Percentiles rank a stretch among this genome's conserved stretches.
These are phyloP conservation scores for Thelonectria discophora DNA, from an alignment of 2,329 filamentous ascomycete genomes.

Conservation along the genomic window DNA sequence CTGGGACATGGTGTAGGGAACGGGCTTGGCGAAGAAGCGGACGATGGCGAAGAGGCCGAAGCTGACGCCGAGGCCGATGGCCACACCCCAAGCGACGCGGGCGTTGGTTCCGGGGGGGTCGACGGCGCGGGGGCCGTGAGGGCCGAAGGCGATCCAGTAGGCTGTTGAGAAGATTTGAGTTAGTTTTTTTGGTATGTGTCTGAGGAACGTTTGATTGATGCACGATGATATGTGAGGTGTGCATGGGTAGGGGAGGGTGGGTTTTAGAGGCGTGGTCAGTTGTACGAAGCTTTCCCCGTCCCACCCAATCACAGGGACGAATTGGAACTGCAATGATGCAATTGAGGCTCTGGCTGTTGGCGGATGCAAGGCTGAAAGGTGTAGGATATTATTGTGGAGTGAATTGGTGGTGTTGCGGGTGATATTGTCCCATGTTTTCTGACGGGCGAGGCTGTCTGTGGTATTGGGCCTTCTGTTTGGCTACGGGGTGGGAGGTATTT, in stretches of 20 bases:
- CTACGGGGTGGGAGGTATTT: slow-evolving; percentile 49
- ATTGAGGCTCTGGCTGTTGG: slow-evolving; percentile 36
- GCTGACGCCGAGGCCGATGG: slow-evolving; percentile 72
- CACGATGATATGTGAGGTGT: neutral
- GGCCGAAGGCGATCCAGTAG: slow-evolving; percentile 98
- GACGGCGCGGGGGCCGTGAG: slow-evolving; percentile 89
- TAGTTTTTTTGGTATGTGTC: slow-evolving; percentile 41
- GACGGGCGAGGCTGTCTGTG: slow-evolving; percentile 7
- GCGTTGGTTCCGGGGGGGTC: slow-evolving; percentile 85
- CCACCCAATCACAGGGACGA: slow-evolving; percentile 35
- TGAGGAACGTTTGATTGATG: slow-evolving; percentile 26
- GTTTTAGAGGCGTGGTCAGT: slow-evolving; percentile 27
- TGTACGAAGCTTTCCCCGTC: slow-evolving; percentile 20
- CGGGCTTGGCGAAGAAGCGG: slow-evolving; percentile 75
- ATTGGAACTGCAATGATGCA: slow-evolving; percentile 39
- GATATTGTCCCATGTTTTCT: neutral
- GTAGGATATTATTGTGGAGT: slow-evolving; percentile 24
- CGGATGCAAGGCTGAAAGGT: slow-evolving; percentile 35
- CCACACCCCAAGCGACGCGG: slow-evolving; percentile 79
- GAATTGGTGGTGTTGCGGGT: slow-evolving; percentile 25
- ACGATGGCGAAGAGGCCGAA: slow-evolving; percentile 76
- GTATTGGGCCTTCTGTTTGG: slow-evolving; percentile 31
- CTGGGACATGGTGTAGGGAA: slow-evolving; percentile 90
- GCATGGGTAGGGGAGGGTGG: slow-evolving; percentile 19
- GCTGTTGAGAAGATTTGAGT: slow-evolving; percentile 67